Base-by-base conservation (phyloP, 1,284 basidiomycete species). In the Amylostereum areolatum region DNA sequence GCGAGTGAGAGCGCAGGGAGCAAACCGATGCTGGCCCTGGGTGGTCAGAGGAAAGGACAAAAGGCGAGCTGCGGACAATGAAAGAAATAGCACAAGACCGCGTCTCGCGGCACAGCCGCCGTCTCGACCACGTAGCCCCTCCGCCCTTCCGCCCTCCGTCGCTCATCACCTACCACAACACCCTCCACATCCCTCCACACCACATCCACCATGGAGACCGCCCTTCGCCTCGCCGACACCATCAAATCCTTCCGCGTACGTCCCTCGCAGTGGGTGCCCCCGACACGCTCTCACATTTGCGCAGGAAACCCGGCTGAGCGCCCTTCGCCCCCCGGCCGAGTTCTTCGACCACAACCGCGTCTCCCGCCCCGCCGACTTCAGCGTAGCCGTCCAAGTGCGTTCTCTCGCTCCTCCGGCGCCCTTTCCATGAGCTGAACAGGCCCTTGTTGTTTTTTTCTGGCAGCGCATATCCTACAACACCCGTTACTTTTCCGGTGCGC, bases 381-480 rank as follows among this genome's bases (percentile, higher is more conserved):
- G 85, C 62, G 73, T 79, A 52, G 83, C 85, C 41, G 81, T 82
- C 43, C 78, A 80, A 57, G 87, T 86, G 57, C 59, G 82, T 72
- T 9, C 41, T 36, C 32, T 25, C 43, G 12, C 25, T 27, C n/a
- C 33, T 42, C 11, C 35, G 46, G 36, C 24, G 30, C 24, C n/a
- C 41, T 36, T 34, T 27, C 24, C 28, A 27, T 42, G 50, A 32
- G 29, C 44, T 52, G 46, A 53, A 44, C 27, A 36, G 36, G 35
- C 47, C 47, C 24, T 18, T 54, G 43, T 46, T 34, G 45, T 25
- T 52, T 48, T 48, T 10, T 44, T 34, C 27, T 28, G 55, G 41
- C 62, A 91, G 89, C 81, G 93, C 53, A 89, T 96, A 78, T 91
- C 92, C 36, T 93, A 96, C 75, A 97, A 97, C 74, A 93, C 93